phyloP scores from a whole-genome alignment of 2,329 filamentous ascomycete species.

The Aschersonia sp. region DNA sequence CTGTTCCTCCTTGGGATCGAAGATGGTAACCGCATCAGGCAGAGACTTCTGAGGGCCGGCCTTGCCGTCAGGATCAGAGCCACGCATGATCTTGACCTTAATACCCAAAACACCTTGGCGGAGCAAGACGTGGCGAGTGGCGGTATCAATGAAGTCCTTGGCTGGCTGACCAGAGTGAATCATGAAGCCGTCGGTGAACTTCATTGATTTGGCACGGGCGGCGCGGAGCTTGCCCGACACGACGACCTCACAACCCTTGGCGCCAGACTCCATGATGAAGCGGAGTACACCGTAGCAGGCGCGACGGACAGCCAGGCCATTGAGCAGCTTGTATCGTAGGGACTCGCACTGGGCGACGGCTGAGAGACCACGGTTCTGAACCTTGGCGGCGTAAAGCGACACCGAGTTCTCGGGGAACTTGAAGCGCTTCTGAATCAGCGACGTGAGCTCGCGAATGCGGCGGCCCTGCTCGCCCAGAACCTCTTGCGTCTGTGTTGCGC shows the following conservation, averaged over 20 bases:
- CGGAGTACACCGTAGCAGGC: slow-evolving; percentile 99
- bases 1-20: slow-evolving; percentile 99
- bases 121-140: slow-evolving; percentile 98
- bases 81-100: slow-evolving; percentile 99
- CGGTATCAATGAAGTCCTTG: slow-evolving; percentile 98
- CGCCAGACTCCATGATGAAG: slow-evolving; percentile 99
- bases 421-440: slow-evolving; percentile 99
- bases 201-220: slow-evolving; percentile 99
- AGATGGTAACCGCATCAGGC: slow-evolving; percentile 96
- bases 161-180: slow-evolving; percentile 99
- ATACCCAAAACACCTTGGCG: slow-evolving; percentile 99
- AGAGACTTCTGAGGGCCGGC: slow-evolving; percentile 93
- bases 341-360: slow-evolving; percentile 99
- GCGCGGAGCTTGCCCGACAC: slow-evolving; percentile 98
- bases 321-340: slow-evolving; percentile 99
- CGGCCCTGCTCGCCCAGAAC: slow-evolving; percentile 99
- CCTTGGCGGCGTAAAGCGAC: slow-evolving; percentile 99
- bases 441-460: slow-evolving; percentile 99
- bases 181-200: slow-evolving; percentile 99
- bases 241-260: slow-evolving; percentile 99
- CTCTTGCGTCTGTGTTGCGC: slow-evolving; percentile 99
- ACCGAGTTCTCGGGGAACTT: slow-evolving; percentile 99
- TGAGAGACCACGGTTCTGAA: slow-evolving; percentile 99
- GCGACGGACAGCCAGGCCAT: slow-evolving; percentile 95
- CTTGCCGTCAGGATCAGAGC: slow-evolving; percentile 98